Evolutionary conservation across 1,284 basidiomycete genomes (phyloP), one percentile per base, ranked within the genome.

Genomic region (Tilletia setariae): DNA sequence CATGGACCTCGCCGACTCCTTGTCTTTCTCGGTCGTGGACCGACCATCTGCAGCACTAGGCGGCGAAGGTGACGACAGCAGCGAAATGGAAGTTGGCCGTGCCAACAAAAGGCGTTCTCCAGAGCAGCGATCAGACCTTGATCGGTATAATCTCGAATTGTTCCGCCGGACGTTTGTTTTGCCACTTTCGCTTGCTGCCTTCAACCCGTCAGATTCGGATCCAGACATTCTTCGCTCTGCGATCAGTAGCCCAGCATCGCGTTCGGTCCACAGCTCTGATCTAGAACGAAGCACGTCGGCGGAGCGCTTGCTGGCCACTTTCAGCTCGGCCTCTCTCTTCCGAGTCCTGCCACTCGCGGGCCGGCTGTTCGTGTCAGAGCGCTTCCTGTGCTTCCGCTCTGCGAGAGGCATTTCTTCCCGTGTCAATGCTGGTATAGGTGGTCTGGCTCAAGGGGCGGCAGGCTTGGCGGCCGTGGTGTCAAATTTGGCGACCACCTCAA

Each of bases 381-480:
- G 68, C 23, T 71, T 78, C 64, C 68, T 80, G 13, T 77, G 76
- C n/a, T 80, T 80, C 70, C 75, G 76, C 11, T 79, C 77, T 0
- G 53, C 53, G 16, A 30, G 35, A 7, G 61, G 53, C 19, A 21
- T 59, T 13, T 21, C 25, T 30, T 59, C 53, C 23, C 53, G 53
- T 19, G 53, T 59, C 23, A 59, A 59, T 59, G 53, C 53, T 6
- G 53, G 53, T 4, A 1, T 59, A 30, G 53, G 53, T 8, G 53
- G 53, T 9, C 25, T 59, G 7, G 53, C 53, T 21, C 28, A 23
- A 30, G 53, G 53, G 9, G 53, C 53, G 53, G 53, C 53, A 15
- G 53, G 53, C 32, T 30, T 59, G 9, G 53, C 53, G n/a, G 53
- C 53, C 32, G 53, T 30, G 9, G 53, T 59, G n/a, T 76, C 76